phyloP scores from a whole-genome alignment of 1,284 basidiomycete species.

The Pseudozyma tsukubaensis region DNA sequence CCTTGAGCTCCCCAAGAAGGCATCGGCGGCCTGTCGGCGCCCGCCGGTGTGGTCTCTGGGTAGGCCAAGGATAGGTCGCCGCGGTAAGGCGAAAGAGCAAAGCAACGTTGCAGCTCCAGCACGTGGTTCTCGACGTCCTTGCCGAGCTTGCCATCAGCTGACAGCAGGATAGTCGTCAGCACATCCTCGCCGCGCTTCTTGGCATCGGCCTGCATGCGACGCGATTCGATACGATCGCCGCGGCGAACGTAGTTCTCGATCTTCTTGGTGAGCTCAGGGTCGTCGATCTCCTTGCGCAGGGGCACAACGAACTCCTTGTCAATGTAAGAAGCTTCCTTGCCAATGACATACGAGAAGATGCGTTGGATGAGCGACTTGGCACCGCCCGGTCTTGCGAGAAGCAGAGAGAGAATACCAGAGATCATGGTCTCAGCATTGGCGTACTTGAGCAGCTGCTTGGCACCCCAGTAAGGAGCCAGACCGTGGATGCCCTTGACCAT shows the following conservation, averaged over 20 bases:
- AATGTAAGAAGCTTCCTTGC: conserved; percentile 54
- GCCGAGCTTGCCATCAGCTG: conserved; percentile 44
- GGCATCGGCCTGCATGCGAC: conserved; percentile 44
- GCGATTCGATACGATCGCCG: conserved; percentile 58
- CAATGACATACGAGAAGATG: conserved; percentile 61
- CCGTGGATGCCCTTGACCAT: conserved; percentile 63
- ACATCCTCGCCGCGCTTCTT: conserved; percentile 61
- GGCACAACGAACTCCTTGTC: conserved; percentile 64
- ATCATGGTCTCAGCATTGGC: conserved; percentile 67
- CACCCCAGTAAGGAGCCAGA: conserved; percentile 68
- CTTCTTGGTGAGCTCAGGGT: conserved; percentile 58
- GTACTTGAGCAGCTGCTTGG: conserved; percentile 64
- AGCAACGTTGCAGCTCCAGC: conserved; percentile 61
- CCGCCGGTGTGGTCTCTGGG: conserved; percentile 54
- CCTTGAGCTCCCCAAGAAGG: conserved; percentile 54
- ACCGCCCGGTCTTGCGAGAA: conserved; percentile 66
- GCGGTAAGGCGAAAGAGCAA: conserved; percentile 62
- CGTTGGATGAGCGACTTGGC: conserved; percentile 67
- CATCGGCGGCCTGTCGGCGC: conserved; percentile 35
- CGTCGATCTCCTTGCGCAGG: conserved; percentile 59
- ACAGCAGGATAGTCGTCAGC: conserved; percentile 63
- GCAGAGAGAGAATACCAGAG: conserved; percentile 58
- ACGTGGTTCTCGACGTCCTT: conserved; percentile 46
- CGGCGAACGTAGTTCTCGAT: conserved; percentile 64
- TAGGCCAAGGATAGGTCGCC: conserved; percentile 57